Evolutionary conservation across 2,329 filamentous ascomycete species (phyloP).

Genomic region (Fusarium virguliforme): DNA sequence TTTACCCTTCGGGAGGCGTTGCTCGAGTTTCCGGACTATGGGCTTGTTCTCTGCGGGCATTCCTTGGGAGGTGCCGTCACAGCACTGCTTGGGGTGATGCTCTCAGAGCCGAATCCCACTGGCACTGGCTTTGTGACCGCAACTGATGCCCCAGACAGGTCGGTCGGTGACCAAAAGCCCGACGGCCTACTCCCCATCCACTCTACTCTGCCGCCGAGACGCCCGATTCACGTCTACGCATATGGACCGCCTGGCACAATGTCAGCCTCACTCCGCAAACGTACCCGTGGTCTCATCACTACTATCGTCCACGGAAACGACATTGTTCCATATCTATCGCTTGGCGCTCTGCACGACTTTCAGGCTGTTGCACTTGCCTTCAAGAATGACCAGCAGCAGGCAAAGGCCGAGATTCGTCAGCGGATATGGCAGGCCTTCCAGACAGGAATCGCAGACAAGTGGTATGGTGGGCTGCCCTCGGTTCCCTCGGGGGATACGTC

Average conservation of each 20-base stretch:
- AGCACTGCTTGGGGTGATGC: constrained; percentile 78
- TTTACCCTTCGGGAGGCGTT: constrained; percentile 77
- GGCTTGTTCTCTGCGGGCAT: constrained; percentile 79
- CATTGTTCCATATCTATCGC: constrained; percentile 80
- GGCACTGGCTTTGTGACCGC: constrained; percentile 76
- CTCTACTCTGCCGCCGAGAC: constrained; percentile 74
- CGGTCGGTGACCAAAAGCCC: constrained; percentile 56
- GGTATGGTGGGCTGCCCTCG: constrained; percentile 65
- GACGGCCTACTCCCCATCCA: constrained; percentile 51
- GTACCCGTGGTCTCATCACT: constrained; percentile 82
- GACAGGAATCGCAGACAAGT: constrained; percentile 73
- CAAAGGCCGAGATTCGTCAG: constrained; percentile 76
- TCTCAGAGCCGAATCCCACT: constrained; percentile 73
- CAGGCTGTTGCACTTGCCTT: constrained; percentile 81
- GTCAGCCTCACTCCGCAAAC: constrained; percentile 78
- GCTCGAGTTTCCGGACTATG: constrained; percentile 78
- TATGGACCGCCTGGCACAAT: constrained; percentile 83
- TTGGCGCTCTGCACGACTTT: constrained; percentile 82
- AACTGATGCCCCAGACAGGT: constrained; percentile 62
- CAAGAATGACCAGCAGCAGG: constrained; percentile 78
- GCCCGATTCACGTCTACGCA: constrained; percentile 84
- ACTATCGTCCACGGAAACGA: constrained; percentile 82
- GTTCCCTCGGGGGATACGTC: constrained; percentile 70
- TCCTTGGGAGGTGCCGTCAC: constrained; percentile 80
- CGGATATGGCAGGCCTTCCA: constrained; percentile 78